Base-by-base conservation (phyloP, 768 basidiomycete species). In the Mycena maculata region DNA sequence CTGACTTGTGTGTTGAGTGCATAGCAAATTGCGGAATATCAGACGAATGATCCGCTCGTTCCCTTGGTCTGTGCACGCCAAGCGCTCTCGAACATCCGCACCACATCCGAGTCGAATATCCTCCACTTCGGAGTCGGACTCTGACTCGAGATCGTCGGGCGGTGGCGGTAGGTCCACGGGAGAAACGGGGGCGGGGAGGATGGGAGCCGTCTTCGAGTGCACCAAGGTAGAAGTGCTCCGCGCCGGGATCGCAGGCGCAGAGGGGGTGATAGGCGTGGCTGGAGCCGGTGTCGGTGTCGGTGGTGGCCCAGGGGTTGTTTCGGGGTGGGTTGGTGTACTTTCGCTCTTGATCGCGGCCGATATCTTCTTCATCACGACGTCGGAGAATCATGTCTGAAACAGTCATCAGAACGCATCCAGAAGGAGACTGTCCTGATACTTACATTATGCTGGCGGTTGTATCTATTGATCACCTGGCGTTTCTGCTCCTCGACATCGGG, bases 91-190 rank as follows among this genome's bases (percentile, higher is more conserved):
- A 98, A 98, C 9, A 99, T 81, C 3, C 87, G 84, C 2, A 84
- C 81, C 85, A 98, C 88, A 68, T 98, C 95, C 68, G 86, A 79
- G 76, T 98, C 96, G 74, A 98, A 97, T 4, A 16, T 80, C 84
- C 33, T 83, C 84, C 25, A 79, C 73, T 11, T 58, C 60, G 16
- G 38, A 49, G 18, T 65, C 62, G 25, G 59, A 48, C 41, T 71
- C 69, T 6, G 65, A 55, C 13, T 63, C 67, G 36, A 44, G 41
- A 22, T 31, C 31, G 20, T 62, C 60, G 22, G 59, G 66, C 10
- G 41, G 23, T 1, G 67, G 53, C 1, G 53, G 39, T 5, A 28
- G 56, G 1, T 54, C 57, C 6, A 60, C 25, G 18, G 44, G 42
- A 18, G 65, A 28, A 16, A 48, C 33, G 20, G 84, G 79, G 68